Evolutionary conservation across 441 rosid genomes (phyloP), one percentile per base, ranked within the genome.

Genomic region (Viola pubescens): DNA sequence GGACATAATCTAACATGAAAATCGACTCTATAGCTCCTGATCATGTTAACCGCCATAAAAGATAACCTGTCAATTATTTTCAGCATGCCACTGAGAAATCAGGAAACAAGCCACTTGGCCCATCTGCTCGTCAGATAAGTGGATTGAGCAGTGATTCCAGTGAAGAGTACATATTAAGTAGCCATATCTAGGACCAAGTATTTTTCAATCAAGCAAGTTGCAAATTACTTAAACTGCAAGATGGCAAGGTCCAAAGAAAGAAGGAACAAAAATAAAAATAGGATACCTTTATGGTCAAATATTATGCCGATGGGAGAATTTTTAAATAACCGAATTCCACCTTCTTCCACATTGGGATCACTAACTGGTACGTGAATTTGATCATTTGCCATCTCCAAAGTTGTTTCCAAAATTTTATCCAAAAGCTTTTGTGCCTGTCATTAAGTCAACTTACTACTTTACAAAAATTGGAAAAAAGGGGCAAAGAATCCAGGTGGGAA

Each of bases 361-460:
- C 60, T 57, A 58, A 70, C 76, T 0, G 69, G 71, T 48, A 70
- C 46, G 61, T 37, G n/a, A 40, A 53, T 45, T n/a, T 67, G 71
- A 61, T 79, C 77, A 51, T 48, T 81, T 54, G 77, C 92, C 44
- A 84, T 64, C 67, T 63, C 79, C 63, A 92, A 56, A 52, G 45
- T 81, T 74, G 75, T 86, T 72, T 83, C 94, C 58, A 92, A 62
- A 39, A 87, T 75, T 37, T 78, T 79, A 65, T 89, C 85, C 84
- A 94, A 76, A 69, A 84, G 73, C 66, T 82, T 86, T 66, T 84
- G 88, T 39, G 86, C 96, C 96, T 92, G 92, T 68, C 62, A 65
- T 19, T 42, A 70, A 64, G 47, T 48, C 64, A 37, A 9, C 44
- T 12, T 19, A 16, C 52, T 58, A 61, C 43, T 14, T 57, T 44